A percentile compares a stretch with the other conserved stretches of the same genome.
Evolutionary conservation across 2,329 filamentous ascomycete genomes (phyloP).

Genomic region (Epichloe sp.): DNA sequence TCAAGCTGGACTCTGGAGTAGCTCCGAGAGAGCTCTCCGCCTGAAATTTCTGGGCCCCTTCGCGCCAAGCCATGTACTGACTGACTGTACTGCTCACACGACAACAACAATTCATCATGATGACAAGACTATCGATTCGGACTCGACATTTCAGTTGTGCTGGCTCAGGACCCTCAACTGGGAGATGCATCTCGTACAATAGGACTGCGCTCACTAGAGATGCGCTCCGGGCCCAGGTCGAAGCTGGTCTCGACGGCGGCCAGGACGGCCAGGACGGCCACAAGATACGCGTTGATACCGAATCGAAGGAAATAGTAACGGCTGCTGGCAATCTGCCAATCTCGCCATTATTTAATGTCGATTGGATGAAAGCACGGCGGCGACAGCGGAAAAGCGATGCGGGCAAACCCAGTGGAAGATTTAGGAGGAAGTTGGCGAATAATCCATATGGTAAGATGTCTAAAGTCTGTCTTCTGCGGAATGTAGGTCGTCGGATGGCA

Average conservation of each 20-base stretch:
- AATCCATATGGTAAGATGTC: constrained; percentile 49
- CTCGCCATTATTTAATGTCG: constrained; percentile 41
- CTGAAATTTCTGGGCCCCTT: not conserved
- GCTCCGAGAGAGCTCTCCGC: not conserved
- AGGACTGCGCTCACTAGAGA: constrained; percentile 16
- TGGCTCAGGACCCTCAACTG: constrained; percentile 2
- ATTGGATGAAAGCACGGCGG: constrained; percentile 31
- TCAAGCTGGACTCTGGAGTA: not conserved
- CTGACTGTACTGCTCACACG: too few species aligned
- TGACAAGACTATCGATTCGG: not conserved
- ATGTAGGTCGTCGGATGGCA: not conserved
- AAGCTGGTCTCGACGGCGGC: constrained; percentile 19
- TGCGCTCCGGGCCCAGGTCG: constrained; percentile 18
- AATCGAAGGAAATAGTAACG: constrained; percentile 31
- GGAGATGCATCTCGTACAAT: constrained; percentile 22
- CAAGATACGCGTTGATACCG: constrained; percentile 22
- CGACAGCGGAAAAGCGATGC: constrained; percentile 27
- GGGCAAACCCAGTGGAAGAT: constrained; percentile 24
- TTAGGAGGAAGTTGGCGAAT: constrained; percentile 44
- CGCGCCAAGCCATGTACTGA: not conserved
- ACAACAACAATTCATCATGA: not conserved
- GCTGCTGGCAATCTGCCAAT: constrained; percentile 34
- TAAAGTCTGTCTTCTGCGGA: too few species aligned
- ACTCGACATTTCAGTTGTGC: constrained; percentile 10
- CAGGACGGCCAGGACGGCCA: constrained; percentile 16